Evolutionary conservation across 768 basidiomycete genomes (phyloP), one percentile per base, ranked within the genome.

Genomic region (Clitopilus hobsonii): DNA sequence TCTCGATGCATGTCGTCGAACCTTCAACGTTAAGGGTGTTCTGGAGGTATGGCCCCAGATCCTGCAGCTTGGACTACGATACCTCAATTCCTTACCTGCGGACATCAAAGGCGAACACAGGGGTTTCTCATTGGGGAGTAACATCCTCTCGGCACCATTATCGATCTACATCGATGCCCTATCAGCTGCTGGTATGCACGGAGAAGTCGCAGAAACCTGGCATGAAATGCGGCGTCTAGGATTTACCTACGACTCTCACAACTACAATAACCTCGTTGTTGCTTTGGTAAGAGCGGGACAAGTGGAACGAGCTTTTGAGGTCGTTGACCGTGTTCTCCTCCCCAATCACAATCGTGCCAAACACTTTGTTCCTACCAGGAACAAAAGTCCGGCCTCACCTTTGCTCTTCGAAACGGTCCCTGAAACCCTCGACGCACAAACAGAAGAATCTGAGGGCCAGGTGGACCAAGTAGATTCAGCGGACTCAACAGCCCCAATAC

Each of bases 211-310:
- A 14, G 63, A 65, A 2, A 74, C 79, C 0, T 98, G 96, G 94
- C 71, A 74, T n/a, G 65, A 72, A 26, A 77, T 91, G 50, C 79
- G 80, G 56, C 59, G 68, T 10, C 68, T 74, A 8, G 90, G 91
- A 1, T 88, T 95, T 61, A 76, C 76, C 11, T 92, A 94, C 66
- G 91, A 95, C 65, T 80, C 89, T 11, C 85, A 89, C 62, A 98
- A 97, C 67, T 98, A 93, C 90, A 97, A 96, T 63, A 85, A 91
- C 62, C 77, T 97, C 24, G 79, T 78, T 23, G 75, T 88, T 8
- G 88, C 85, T 13, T 77, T 95, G 22, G 75, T 93, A 32, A 84
- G 89, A 26, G 91, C 89, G 0, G 91, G 90, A 23, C 82, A 94
- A 63, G 71, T 84, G n/a, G 84, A 88, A 61, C 86, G 86, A 45